Evolutionary conservation across 306 rosid species (phyloP).

Genomic region (Lablab purpureus): DNA sequence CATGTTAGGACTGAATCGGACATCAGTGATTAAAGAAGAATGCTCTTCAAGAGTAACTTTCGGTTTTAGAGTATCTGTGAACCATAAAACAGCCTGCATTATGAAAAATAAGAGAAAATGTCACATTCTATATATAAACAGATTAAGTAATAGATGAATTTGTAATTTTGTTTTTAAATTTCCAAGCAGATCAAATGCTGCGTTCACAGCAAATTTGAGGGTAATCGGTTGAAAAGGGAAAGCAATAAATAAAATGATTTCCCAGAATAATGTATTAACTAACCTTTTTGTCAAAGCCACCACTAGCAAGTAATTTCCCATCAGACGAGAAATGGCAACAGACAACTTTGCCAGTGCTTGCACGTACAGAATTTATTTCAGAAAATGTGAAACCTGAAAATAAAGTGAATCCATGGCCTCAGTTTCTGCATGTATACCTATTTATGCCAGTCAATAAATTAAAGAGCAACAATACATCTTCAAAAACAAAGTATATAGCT

Average conservation of each 20-base stretch:
- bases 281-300: constrained; percentile 98
- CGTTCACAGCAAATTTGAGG: constrained; percentile 25
- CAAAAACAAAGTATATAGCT: not conserved
- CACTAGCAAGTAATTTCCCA: constrained; percentile 96
- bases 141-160: constrained; percentile 19
- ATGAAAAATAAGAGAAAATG: constrained; percentile 29
- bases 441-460: constrained; percentile 12
- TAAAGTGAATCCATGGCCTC: constrained; percentile 47
- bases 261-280: constrained; percentile 23
- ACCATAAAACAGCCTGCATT: constrained; percentile 94
- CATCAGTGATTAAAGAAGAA: constrained; percentile 81
- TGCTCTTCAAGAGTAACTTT: constrained; percentile 88
- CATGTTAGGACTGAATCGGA: constrained; percentile 97
- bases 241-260: constrained; percentile 8
- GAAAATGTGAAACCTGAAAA: constrained; percentile 81
- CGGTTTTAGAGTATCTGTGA: constrained; percentile 76
- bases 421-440: constrained; percentile 25
- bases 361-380: constrained; percentile 66
- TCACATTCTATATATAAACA: constrained; percentile 26
- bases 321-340: constrained; percentile 96
- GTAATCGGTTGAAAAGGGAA: constrained; percentile 26
- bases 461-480: not conserved
- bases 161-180: constrained; percentile 8
- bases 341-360: constrained; percentile 81
- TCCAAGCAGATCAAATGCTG: constrained; percentile 8